Evolutionary conservation across 2,329 filamentous ascomycete species (phyloP).

Genomic region (Leptodontidium sp.): DNA sequence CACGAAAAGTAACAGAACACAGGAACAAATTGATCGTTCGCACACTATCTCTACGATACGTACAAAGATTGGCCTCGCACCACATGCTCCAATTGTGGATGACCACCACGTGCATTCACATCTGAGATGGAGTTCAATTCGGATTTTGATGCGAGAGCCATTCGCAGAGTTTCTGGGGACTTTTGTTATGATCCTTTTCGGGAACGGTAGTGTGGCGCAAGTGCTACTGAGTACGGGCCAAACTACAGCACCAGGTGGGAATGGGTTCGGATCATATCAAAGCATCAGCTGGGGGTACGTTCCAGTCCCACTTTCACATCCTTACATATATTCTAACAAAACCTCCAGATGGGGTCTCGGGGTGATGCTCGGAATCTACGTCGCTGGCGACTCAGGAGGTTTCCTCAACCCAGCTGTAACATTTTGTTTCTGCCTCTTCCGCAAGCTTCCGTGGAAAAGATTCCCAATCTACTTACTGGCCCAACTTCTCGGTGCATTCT

Average conservation of each 20-base stretch:
- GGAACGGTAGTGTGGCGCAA: constrained; percentile 76
- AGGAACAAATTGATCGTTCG: constrained; percentile 28
- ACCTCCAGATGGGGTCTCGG: constrained; percentile 57
- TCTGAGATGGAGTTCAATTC: constrained; percentile 61
- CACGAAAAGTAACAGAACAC: constrained; percentile 20
- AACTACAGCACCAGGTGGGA: constrained; percentile 34
- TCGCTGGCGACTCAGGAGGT: constrained; percentile 69
- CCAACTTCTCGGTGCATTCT: constrained; percentile 73
- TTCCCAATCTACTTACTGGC: constrained; percentile 73
- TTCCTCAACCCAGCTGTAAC: constrained; percentile 78
- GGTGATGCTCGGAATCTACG: constrained; percentile 75
- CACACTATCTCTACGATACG: constrained; percentile 32
- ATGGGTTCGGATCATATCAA: constrained; percentile 43
- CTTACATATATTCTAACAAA: neutral
- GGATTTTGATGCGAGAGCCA: constrained; percentile 61
- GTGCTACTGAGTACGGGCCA: constrained; percentile 62
- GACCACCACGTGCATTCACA: constrained; percentile 42
- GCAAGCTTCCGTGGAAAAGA: constrained; percentile 73
- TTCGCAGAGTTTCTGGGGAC: constrained; percentile 75
- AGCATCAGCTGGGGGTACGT: constrained; percentile 42
- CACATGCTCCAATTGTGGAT: constrained; percentile 38
- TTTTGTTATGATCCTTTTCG: constrained; percentile 73
- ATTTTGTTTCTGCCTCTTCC: constrained; percentile 72
- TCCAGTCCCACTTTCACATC: neutral
- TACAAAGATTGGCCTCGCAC: constrained; percentile 34